Conservation (phyloP, 352 stramenopile genomes). For the Globisporangium viniferum region DNA sequence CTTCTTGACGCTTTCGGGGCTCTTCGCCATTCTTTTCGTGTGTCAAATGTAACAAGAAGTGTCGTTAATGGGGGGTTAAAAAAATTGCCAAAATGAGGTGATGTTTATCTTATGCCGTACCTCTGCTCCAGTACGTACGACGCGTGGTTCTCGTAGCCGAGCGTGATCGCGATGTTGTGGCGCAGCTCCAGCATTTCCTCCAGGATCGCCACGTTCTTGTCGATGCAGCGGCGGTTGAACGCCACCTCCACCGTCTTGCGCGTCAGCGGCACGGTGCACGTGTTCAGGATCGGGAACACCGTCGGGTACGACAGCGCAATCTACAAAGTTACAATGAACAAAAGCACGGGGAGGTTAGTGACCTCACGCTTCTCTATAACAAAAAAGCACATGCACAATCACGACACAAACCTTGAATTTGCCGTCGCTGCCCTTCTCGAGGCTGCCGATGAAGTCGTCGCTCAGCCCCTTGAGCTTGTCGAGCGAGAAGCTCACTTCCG, state of each 20-base stretch:
- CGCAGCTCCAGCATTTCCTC: constrained; percentile 82
- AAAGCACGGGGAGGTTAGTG: neutral
- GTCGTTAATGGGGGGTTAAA: neutral
- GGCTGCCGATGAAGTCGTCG: constrained; percentile 70
- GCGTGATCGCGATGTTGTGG: constrained; percentile 63
- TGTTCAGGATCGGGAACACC: constrained; percentile 88
- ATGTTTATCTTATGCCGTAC: constrained; percentile 21
- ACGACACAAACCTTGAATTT: constrained; percentile 51
- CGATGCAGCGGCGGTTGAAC: constrained; percentile 82
- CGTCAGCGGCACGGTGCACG: constrained; percentile 80
- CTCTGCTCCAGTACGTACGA: constrained; percentile 82
- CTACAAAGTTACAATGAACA: constrained; percentile 3
- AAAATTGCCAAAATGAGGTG: neutral
- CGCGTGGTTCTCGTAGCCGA: constrained; percentile 84
- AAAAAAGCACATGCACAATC: neutral
- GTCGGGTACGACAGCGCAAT: constrained; percentile 87
- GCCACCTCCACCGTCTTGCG: constrained; percentile 76
- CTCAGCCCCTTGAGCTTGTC: constrained; percentile 79
- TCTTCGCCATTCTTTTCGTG: constrained; percentile 59
- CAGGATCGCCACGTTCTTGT: constrained; percentile 78
- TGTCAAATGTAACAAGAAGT: constrained; percentile 7
- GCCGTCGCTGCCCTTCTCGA: constrained; percentile 66
- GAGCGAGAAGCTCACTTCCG: constrained; percentile 68
- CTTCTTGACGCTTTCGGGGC: constrained; percentile 51
- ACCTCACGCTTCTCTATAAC: neutral